Percentiles rank a stretch among this genome's conserved stretches.
Evolutionary conservation across 1,284 basidiomycete species (phyloP).

Genomic region (Malassezia restricta): DNA sequence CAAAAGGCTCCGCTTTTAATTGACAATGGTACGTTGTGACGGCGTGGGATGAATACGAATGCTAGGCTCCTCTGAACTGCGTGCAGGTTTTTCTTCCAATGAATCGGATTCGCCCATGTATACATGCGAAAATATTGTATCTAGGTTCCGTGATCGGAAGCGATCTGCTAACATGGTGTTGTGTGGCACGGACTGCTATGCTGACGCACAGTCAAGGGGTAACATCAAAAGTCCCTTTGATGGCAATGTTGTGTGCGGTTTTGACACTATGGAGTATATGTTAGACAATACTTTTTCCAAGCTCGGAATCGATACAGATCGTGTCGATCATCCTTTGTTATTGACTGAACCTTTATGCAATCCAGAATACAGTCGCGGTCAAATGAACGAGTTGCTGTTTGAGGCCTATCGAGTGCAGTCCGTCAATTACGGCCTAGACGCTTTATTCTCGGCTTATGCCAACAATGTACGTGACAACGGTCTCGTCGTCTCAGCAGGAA

Average conservation of each 20-base stretch:
- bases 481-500: conserved; percentile 33
- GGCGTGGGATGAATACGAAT: neutral
- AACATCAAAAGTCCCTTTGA: conserved; percentile 38
- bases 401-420: conserved; percentile 81
- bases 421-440: conserved; percentile 78
- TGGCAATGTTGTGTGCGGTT: conserved; percentile 37
- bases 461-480: conserved; percentile 32
- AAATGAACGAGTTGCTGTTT: conserved; percentile 92
- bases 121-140: conserved; percentile 36
- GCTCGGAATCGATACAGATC: conserved; percentile 65
- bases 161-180: conserved; percentile 29
- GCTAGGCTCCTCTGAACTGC: conserved; percentile 61
- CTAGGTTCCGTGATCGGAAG: conserved; percentile 37
- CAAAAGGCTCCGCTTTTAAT: conserved; percentile 58
- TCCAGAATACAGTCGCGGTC: conserved; percentile 71
- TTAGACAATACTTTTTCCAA: conserved; percentile 82
- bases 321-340: conserved; percentile 76
- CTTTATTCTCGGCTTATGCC: conserved; percentile 72
- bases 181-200: conserved; percentile 37
- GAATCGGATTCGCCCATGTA: conserved; percentile 17
- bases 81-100: conserved; percentile 63
- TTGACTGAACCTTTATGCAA: conserved; percentile 89
- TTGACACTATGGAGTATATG: conserved; percentile 59
- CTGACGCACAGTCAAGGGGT: conserved; percentile 30
- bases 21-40: conserved; percentile 59